Evolutionary conservation across 2,329 filamentous ascomycete species (phyloP), one percentile per base, ranked within the genome.

Genomic region (Fonsecaea monophora): DNA sequence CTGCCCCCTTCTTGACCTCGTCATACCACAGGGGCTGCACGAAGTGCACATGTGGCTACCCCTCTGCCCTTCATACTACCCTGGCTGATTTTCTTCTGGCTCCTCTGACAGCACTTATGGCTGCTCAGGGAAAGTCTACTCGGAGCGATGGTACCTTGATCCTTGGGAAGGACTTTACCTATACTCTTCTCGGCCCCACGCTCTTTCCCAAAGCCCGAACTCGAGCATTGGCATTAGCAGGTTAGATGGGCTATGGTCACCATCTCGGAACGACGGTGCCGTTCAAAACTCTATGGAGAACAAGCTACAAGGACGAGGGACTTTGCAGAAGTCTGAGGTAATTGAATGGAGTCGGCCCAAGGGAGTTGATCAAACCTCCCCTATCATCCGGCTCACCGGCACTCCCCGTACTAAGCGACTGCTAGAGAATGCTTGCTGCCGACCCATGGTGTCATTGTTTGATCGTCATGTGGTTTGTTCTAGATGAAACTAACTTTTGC

Each of bases 91-190:
- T 48, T 50, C 21, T 45, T 34, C 18, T 40, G 57, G 25, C 25
- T 25, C 25, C 25, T 25, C 25, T 25, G 25, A 25, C 25, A 25
- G 25, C 57, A 25, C 32, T 38, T 61, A 38, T 53, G 18, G 2
- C 59, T 53, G 45, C 59, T 35, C 42, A 38, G 59, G 45, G 59
- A 53, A 61, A 53, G 59, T 61, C 48, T 53, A 61, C 48, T 61
- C 59, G 59, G 48, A 53, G 45, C 59, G 59, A 61, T 61, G 59
- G 59, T 38, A 61, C 59, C 45, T 61, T 48, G 53, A 35, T 25
- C 25, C 25, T 25, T 25, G 25, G 25, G 25, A 9, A 32, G 18
- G 38, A 34, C 18, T 18, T 40, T 32, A 37, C 37, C 25, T 25
- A 37, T 37, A 40, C 58, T 60, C 42, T 53, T 53, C 45, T 60